Evolutionary conservation across 2,329 filamentous ascomycete species (phyloP).

Genomic region (Cadophora sp.): DNA sequence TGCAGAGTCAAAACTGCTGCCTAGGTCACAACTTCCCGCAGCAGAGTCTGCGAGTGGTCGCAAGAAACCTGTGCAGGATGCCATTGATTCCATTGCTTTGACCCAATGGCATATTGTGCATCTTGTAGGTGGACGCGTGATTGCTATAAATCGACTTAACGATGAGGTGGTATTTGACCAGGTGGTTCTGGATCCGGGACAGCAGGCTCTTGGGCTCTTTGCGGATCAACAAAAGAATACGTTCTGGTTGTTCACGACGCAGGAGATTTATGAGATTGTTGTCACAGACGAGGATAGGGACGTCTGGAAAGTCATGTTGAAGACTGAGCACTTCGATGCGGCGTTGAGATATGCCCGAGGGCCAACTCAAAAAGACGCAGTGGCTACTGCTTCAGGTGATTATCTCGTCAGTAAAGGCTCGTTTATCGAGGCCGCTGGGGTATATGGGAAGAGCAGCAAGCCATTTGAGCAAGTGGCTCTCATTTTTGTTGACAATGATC

Average conservation of each 20-base stretch:
- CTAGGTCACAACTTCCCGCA: constrained; percentile 74
- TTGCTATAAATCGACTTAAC: constrained; percentile 87
- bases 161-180: constrained; percentile 89
- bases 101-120: constrained; percentile 94
- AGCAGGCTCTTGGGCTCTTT: constrained; percentile 82
- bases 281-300: constrained; percentile 90
- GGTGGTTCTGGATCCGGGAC: constrained; percentile 78
- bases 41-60: constrained; percentile 70
- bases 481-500: constrained; percentile 85
- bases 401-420: constrained; percentile 82
- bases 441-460: constrained; percentile 96
- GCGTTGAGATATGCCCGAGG: constrained; percentile 87
- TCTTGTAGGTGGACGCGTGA: constrained; percentile 80
- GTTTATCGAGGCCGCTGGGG: constrained; percentile 83
- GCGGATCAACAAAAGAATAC: constrained; percentile 95
- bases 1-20: constrained; percentile 77
- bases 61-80: constrained; percentile 70
- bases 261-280: constrained; percentile 93
- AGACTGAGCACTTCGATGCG: constrained; percentile 84
- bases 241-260: constrained; percentile 92
- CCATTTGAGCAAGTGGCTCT: constrained; percentile 96
- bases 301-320: constrained; percentile 93
- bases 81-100: constrained; percentile 79
- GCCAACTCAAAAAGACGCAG: constrained; percentile 82
- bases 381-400: constrained; percentile 91